phyloP scores from a whole-genome alignment of 495 filamentous ascomycete species.

The Aspergillus bridgeri region DNA sequence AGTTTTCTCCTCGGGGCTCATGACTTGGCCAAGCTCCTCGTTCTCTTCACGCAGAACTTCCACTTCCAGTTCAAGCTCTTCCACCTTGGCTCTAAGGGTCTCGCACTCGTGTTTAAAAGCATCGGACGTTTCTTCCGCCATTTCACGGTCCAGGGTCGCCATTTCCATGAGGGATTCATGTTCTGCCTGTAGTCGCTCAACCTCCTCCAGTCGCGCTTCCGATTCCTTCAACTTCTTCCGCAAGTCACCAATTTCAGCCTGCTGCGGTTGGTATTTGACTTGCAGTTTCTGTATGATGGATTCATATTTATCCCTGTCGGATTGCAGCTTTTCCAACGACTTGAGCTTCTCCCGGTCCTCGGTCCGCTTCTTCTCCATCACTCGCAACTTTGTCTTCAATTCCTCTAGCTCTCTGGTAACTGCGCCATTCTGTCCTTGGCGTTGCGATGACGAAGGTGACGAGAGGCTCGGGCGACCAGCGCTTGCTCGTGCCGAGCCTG shows the following conservation, averaged over 20 bases:
- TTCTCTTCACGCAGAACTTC: conserved; percentile 89
- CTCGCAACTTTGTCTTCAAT: conserved; percentile 69
- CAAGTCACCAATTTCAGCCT: conserved; percentile 73
- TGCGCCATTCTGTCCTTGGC: conserved; percentile 32
- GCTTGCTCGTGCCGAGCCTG: conserved; percentile 26
- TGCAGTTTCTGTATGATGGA: conserved; percentile 88
- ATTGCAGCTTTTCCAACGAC: conserved; percentile 67
- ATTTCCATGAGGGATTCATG: conserved; percentile 84
- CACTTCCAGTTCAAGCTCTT: conserved; percentile 84
- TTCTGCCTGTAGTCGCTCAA: conserved; percentile 73
- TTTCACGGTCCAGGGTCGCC: conserved; percentile 84
- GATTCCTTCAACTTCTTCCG: conserved; percentile 74
- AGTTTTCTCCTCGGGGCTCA: conserved; percentile 81
- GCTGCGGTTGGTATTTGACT: conserved; percentile 82
- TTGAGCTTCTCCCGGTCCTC: conserved; percentile 91
- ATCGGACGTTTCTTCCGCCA: conserved; percentile 93
- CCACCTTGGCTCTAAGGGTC: conserved; percentile 64
- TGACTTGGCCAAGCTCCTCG: conserved; percentile 72
- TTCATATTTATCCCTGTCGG: conserved; percentile 83
- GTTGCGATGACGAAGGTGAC: conserved; percentile 26
- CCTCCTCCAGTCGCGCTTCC: conserved; percentile 60
- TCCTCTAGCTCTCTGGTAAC: conserved; percentile 70
- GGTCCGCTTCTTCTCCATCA: conserved; percentile 75
- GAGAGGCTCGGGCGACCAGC: conserved; percentile 24
- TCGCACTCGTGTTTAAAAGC: conserved; percentile 76